A percentile compares a stretch with the other conserved stretches of the same genome.
Evolutionary conservation across 2,329 filamentous ascomycete genomes (phyloP).

Genomic region (Tolypocladium sp.): DNA sequence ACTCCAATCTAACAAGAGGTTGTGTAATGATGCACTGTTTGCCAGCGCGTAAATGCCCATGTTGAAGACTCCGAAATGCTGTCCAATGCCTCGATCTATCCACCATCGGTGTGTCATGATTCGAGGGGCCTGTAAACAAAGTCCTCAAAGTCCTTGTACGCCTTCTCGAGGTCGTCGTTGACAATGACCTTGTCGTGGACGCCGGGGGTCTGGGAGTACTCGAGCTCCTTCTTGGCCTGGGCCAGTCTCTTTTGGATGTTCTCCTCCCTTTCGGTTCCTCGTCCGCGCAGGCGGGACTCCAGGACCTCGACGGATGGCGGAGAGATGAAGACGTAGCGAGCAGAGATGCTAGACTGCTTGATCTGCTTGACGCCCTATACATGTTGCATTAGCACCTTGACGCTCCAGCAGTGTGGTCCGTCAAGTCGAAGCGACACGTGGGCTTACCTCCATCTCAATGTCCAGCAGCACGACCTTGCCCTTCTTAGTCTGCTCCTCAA

Average conservation of each 20-base stretch:
- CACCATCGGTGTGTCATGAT: slow-evolving; percentile 3
- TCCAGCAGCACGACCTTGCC: slow-evolving; percentile 75
- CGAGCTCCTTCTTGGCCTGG: slow-evolving; percentile 67
- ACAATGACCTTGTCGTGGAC: slow-evolving; percentile 31
- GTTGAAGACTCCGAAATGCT: not conserved
- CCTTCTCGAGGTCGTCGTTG: slow-evolving; percentile 36
- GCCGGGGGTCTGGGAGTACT: slow-evolving; percentile 58
- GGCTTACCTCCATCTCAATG: slow-evolving; percentile 84
- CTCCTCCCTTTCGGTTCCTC: slow-evolving; percentile 71
- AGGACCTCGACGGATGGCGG: slow-evolving; percentile 69
- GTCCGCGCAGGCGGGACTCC: slow-evolving; percentile 63
- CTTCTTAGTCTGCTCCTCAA: slow-evolving; percentile 63
- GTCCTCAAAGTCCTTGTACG: slow-evolving; percentile 44
- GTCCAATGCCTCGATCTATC: not conserved
- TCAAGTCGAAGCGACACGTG: not conserved
- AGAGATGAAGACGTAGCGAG: slow-evolving; percentile 76
- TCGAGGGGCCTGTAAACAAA: slow-evolving; percentile 31
- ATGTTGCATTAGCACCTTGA: slow-evolving; percentile 1
- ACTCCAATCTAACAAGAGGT: not conserved
- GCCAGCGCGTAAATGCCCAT: not conserved
- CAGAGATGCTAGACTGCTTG: slow-evolving; percentile 62
- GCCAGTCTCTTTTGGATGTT: slow-evolving; percentile 58
- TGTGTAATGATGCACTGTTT: not conserved
- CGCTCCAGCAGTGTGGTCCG: not conserved
- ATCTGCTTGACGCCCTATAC: slow-evolving; percentile 77